A percentile compares a stretch with the other conserved stretches of the same genome.
Evolutionary conservation across 257 asterid species (phyloP).

Genomic region (Orobanche coerulescens): DNA sequence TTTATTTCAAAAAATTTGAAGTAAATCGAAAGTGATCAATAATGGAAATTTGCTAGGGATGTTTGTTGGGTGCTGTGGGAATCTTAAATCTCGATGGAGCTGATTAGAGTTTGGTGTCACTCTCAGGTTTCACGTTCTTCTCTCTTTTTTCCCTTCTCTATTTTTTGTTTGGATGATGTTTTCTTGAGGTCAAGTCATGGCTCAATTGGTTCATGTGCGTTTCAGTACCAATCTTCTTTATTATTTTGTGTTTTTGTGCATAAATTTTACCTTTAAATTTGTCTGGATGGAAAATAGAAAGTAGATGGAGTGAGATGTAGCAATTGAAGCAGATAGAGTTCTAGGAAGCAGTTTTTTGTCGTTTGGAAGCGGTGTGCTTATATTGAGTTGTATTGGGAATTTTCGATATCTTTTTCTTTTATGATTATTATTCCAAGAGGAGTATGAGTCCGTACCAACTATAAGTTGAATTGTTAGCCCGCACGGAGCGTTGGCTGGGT

Average conservation of each 20-base stretch:
- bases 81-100: slow-evolving; percentile 9
- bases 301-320: not conserved
- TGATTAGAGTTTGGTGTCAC: slow-evolving; percentile 17
- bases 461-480: no score
- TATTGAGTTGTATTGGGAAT: not conserved
- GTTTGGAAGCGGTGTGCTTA: not conserved
- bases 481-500: no score
- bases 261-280: not conserved
- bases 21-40: not conserved
- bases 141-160: not conserved
- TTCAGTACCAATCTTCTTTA: not conserved
- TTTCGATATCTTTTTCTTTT: not conserved
- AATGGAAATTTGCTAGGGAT: not conserved
- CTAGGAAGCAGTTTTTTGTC: not conserved
- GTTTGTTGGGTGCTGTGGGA: slow-evolving; percentile 1
- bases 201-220: not conserved
- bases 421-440: no score
- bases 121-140: not conserved
- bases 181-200: not conserved
- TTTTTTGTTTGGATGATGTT: not conserved
- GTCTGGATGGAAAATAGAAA: not conserved
- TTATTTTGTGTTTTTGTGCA: not conserved
- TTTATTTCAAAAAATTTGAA: not conserved
- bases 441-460: no score
- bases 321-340: not conserved